Evolutionary conservation across 208 protist species (phyloP), one percentile per base, ranked within the genome.

Genomic region (Trypanosoma rangeli): DNA sequence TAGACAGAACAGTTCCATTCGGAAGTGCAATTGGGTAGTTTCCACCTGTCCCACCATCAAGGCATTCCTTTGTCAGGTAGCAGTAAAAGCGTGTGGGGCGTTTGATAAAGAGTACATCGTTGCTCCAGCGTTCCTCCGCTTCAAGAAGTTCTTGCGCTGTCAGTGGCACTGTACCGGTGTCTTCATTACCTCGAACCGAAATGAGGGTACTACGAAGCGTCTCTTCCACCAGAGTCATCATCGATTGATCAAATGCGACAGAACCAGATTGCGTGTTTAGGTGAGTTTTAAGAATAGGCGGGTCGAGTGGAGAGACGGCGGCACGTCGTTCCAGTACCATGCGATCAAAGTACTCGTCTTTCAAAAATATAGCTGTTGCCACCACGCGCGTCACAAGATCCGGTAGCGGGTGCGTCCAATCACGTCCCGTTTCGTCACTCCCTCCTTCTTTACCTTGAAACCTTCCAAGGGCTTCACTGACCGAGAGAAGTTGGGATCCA

Each of bases 271-370:
- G 90, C 12, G 82, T 90, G 75, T 79, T 74, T 24, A 93, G 54
- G 68, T 86, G 83, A 64, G 28, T 69, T 16, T 42, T 64, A 48
- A 64, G 57, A 65, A 61, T 67, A 12, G 50, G 61, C 26, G 54
- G 16, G 22, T 22, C 1, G 28, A 13, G 22, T 60, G 52, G 73
- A 72, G n/a, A 44, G 16, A 24, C 52, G 60, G 7, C 48, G 61
- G 50, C 74, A 52, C 50, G 83, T 20, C 86, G 74, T 62, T 90
- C 77, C 55, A 95, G 52, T 46, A 93, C 80, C 80, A 95, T 83
- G 9, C 87, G 85, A 28, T 95, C 90, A 63, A 95, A 74, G 68
- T 95, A 95, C 55, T 95, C 90, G 68, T 95, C 90, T 63, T 95
- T 95, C 24, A 93, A 44, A 64, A 84, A 87, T 26, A 92, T 77